Conservation (phyloP, 2,329 filamentous ascomycete species). For the Pezicula carpinea region DNA sequence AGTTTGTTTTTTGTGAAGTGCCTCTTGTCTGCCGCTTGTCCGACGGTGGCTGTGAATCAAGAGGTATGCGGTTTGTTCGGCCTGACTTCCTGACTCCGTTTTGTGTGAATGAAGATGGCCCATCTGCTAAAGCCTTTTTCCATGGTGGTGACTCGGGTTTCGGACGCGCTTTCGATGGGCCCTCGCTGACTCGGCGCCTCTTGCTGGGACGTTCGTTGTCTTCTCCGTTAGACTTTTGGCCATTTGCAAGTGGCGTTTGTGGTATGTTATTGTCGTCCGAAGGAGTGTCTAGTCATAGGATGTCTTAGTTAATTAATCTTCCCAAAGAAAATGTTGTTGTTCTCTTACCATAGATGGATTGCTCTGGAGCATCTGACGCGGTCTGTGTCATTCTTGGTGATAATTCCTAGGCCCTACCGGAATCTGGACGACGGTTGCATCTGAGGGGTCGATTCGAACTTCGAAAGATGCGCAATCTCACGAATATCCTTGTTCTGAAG, state of each 20-base stretch:
- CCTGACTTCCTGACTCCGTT: constrained; percentile 67
- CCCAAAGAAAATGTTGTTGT: constrained; percentile 1
- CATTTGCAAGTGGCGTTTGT: constrained; percentile 21
- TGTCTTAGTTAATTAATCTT: constrained; percentile 11
- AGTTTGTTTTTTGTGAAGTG: constrained; percentile 31
- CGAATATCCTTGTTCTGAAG: constrained; percentile 40
- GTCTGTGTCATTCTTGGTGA: constrained; percentile 28
- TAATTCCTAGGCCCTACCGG: constrained; percentile 35
- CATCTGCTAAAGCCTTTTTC: constrained; percentile 81
- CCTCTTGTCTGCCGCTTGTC: constrained; percentile 49
- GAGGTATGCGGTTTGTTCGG: constrained; percentile 52
- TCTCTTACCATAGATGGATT: constrained; percentile 23
- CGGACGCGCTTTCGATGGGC: constrained; percentile 39
- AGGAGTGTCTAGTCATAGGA: constrained; percentile 16
- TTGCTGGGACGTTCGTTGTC: constrained; percentile 53
- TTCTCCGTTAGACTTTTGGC: constrained; percentile 24
- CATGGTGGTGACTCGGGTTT: constrained; percentile 79
- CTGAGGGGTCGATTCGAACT: constrained; percentile 49
- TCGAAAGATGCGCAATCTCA: constrained; percentile 45
- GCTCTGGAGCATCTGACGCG: constrained; percentile 28
- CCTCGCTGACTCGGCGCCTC: constrained; percentile 55
- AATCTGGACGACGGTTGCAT: constrained; percentile 54
- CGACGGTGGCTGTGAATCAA: constrained; percentile 45
- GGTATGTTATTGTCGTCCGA: constrained; percentile 19
- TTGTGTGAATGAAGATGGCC: constrained; percentile 78